Evolutionary conservation across 768 basidiomycete species (phyloP).

Genomic region (Suillus americanus): DNA sequence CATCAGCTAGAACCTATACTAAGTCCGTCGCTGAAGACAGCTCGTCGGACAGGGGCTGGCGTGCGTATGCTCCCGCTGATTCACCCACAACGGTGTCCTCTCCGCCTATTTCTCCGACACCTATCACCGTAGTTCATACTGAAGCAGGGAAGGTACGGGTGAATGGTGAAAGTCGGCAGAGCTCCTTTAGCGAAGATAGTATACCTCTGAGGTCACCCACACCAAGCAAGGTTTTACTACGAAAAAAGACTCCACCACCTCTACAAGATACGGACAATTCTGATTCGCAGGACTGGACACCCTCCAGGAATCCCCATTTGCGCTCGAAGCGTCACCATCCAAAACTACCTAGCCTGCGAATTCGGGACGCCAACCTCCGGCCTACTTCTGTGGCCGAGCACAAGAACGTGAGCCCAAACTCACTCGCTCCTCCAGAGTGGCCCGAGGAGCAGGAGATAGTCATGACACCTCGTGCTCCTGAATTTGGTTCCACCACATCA

Average conservation of each 20-base stretch:
- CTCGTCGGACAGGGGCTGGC: conserved; percentile 30
- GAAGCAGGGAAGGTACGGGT: conserved; percentile 28
- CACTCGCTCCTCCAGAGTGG: conserved; percentile 50
- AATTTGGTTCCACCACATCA: conserved; percentile 41
- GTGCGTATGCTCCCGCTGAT: conserved; percentile 32
- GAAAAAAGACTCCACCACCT: conserved; percentile 40
- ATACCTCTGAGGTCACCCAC: conserved; percentile 27
- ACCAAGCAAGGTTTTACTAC: conserved; percentile 29
- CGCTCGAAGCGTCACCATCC: conserved; percentile 51
- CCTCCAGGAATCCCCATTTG: conserved; percentile 41
- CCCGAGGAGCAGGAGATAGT: conserved; percentile 49
- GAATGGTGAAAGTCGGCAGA: conserved; percentile 29
- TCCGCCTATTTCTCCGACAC: conserved; percentile 39
- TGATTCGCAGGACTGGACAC: conserved; percentile 42
- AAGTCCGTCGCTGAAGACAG: conserved; percentile 22
- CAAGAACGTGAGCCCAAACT: conserved; percentile 44
- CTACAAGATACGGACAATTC: conserved; percentile 39
- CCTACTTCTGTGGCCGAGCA: conserved; percentile 29
- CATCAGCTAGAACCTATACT: conserved; percentile 20
- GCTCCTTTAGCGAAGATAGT: conserved; percentile 24
- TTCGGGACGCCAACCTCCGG: conserved; percentile 32
- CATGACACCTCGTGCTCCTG: conserved; percentile 57
- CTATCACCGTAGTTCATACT: conserved; percentile 27
- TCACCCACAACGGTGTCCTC: conserved; percentile 40
- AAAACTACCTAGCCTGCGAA: conserved; percentile 48